Base-by-base conservation (phyloP, 257 asterid genomes). In the Solanum piurae region DNA sequence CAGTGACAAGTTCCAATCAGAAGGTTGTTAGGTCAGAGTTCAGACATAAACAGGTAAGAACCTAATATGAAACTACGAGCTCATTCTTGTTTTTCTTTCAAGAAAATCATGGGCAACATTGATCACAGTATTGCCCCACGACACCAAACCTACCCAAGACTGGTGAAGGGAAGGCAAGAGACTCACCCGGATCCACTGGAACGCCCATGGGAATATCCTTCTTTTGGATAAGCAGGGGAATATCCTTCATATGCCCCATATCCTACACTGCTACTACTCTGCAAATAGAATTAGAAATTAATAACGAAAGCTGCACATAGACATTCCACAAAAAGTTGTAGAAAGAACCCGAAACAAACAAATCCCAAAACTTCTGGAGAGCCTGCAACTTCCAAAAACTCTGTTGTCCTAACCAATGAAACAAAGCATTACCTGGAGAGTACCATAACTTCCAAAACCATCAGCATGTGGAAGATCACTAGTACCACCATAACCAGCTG, bases 181-280 rank as follows among this genome's bases (percentile, higher is more conserved):
- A 77, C 89, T 86, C 75, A 89, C 90, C 90, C 87, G 16, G 90
- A 89, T 66, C 90, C 68, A 77, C 89, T 66, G 27, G 87, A 64
- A 31, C 90, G 88, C 27, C 89, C 90, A 82, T 69, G 62, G 31
- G 88, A 72, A 64, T 89, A 86, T 46, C 90, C 90, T 64, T 87
- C 90, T 46, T 80, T 80, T 46, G 38, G 85, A 80, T 80, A 80
- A 80, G 85, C 90, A 82, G 87, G 64, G n/a, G 88, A 72, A 66
- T 89, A 86, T 49, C 90, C 90, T 77, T 87, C 90, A 82, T 89
- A 86, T 80, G 89, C 86, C 49, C 90, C 90, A 86, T 89, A 87
- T n/a, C 88, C 86, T 34, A 69, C 25, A 74, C 90, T 76, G 66
- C 90, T 88, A 44, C 40, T 83, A 89, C 75, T 80, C 90, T 89